Percentiles rank a stretch among this genome's conserved stretches.
phyloP scores from a whole-genome alignment of 108 stramenopile species.

The Aurantiochytrium sp. region DNA sequence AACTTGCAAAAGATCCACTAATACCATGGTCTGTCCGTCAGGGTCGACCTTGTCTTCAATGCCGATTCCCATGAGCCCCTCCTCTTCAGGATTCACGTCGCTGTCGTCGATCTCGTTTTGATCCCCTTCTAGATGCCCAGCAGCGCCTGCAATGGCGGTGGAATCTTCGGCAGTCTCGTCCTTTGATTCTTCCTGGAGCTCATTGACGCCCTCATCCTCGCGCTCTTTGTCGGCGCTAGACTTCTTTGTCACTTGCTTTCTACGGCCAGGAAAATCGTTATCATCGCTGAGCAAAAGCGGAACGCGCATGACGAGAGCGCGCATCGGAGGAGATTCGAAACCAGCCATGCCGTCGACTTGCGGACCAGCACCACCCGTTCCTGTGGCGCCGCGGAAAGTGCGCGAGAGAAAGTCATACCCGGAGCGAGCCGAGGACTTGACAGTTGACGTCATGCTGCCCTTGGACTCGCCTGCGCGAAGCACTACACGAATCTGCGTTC shows the following conservation, averaged over 20 bases:
- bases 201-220: not conserved
- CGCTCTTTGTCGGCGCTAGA: not conserved
- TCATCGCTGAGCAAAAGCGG: not conserved
- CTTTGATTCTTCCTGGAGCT: not conserved
- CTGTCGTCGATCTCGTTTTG: slow-evolving; percentile 31
- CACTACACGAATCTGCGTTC: not conserved
- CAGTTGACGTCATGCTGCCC: not conserved
- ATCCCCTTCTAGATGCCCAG: slow-evolving; percentile 30
- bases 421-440: not conserved
- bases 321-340: not conserved
- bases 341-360: not conserved
- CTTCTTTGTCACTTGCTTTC: not conserved
- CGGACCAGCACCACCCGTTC: not conserved
- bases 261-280: not conserved
- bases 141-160: too few species aligned
- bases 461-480: not conserved
- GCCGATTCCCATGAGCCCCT: not conserved
- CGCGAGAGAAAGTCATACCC: not conserved
- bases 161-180: too few species aligned
- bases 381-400: not conserved
- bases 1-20: not conserved
- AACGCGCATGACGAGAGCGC: not conserved
- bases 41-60: not conserved
- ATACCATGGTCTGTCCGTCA: not conserved
- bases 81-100: not conserved